Percentiles rank a stretch among this genome's conserved stretches.
Evolutionary conservation across 2,329 filamentous ascomycete species (phyloP).

Genomic region (Botrytis fragariae): DNA sequence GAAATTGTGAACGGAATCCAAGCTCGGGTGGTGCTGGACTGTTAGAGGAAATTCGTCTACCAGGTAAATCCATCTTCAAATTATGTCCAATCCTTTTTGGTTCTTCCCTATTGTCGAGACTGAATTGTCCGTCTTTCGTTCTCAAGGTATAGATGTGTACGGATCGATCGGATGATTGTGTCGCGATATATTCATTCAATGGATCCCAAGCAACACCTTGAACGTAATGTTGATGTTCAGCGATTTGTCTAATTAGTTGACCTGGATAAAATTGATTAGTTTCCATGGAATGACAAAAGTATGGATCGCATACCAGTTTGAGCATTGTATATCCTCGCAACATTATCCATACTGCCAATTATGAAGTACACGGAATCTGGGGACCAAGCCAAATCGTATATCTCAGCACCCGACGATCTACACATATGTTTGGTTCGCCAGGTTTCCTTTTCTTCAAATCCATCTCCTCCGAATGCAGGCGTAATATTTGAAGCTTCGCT

Average conservation of each 20-base stretch:
- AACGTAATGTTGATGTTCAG: slow-evolving; percentile 96
- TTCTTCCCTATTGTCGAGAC: slow-evolving; percentile 61
- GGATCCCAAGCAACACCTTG: slow-evolving; percentile 99
- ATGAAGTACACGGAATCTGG: slow-evolving; percentile 97
- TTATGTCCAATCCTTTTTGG: slow-evolving; percentile 77
- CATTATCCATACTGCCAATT: slow-evolving; percentile 98
- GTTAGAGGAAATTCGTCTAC: slow-evolving; percentile 82
- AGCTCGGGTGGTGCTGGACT: slow-evolving; percentile 90
- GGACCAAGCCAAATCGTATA: slow-evolving; percentile 98
- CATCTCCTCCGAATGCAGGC: slow-evolving; percentile 75
- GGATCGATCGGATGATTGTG: slow-evolving; percentile 95
- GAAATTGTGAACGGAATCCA: slow-evolving; percentile 62
- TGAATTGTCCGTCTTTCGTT: slow-evolving; percentile 95
- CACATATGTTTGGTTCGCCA: slow-evolving; percentile 99
- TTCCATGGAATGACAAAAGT: background rate
- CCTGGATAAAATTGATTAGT: slow-evolving; percentile 41
- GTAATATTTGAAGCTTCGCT: slow-evolving; percentile 65
- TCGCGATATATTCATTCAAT: slow-evolving; percentile 95
- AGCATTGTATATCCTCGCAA: slow-evolving; percentile 94
- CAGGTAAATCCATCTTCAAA: slow-evolving; percentile 82
- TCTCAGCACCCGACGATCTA: slow-evolving; percentile 88
- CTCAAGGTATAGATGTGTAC: slow-evolving; percentile 96
- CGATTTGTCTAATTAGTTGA: slow-evolving; percentile 81
- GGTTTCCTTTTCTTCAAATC: slow-evolving; percentile 88
- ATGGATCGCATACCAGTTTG: slow-evolving; percentile 64